Conservation (phyloP, 139 green algal species). For the Chlorella sp. region DNA sequence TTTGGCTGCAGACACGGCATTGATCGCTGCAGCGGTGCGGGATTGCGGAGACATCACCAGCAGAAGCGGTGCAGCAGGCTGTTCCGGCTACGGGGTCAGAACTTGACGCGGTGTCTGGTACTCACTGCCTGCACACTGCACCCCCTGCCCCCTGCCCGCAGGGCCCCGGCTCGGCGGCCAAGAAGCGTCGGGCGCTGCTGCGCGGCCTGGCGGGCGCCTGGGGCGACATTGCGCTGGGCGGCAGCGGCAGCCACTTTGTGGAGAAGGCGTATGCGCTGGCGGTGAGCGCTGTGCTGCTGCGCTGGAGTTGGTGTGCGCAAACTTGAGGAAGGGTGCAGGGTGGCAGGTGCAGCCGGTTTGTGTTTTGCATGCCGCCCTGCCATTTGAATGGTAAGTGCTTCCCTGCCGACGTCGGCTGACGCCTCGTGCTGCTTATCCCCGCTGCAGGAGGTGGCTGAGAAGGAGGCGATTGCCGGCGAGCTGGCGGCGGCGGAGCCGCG, state of each 20-base stretch:
- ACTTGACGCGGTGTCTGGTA: too few relatives aligned
- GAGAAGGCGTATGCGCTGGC: slow-evolving; percentile 57
- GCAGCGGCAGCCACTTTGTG: slow-evolving; percentile 57
- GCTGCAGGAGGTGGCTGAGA: slow-evolving; percentile 42
- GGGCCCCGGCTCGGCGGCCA: slow-evolving; percentile 41
- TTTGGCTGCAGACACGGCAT: too few relatives aligned
- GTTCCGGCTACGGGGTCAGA: too few relatives aligned
- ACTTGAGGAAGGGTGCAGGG: too few relatives aligned
- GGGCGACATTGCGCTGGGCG: slow-evolving; percentile 41
- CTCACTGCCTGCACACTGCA: background rate
- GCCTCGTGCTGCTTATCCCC: background rate
- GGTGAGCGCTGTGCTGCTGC: slow-evolving; percentile 39
- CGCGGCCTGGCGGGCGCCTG: slow-evolving; percentile 53
- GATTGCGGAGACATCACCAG: too few relatives aligned
- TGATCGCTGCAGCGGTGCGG: too few relatives aligned
- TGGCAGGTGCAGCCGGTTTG: too few relatives aligned
- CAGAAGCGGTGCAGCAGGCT: too few relatives aligned
- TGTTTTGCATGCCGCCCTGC: too few relatives aligned
- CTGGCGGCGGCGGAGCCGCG: slow-evolving; percentile 51
- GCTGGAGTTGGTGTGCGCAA: background rate
- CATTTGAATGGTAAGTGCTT: too few relatives aligned
- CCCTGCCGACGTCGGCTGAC: too few relatives aligned
- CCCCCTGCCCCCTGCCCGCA: slow-evolving; percentile 26
- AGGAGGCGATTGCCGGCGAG: slow-evolving; percentile 59
- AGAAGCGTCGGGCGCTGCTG: slow-evolving; percentile 60